phyloP scores from a whole-genome alignment of 441 rosid species.

The Jatropha multifida region DNA sequence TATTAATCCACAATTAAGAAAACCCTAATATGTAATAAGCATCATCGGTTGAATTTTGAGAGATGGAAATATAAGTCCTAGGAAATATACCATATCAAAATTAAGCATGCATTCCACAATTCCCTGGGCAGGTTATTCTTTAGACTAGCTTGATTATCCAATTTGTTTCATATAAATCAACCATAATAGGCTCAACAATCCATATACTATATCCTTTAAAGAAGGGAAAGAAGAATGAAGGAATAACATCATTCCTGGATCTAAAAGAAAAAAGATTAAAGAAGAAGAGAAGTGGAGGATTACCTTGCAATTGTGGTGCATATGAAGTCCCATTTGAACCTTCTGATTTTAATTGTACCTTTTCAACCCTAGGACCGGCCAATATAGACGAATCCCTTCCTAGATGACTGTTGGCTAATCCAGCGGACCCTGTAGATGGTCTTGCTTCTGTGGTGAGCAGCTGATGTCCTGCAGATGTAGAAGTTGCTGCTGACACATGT shows the following conservation, averaged over 20 bases:
- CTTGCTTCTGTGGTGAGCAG: constrained; percentile 42
- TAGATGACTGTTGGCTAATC: constrained; percentile 39
- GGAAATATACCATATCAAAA: not conserved
- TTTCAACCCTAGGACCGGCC: constrained; percentile 46
- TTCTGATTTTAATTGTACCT: constrained; percentile 44
- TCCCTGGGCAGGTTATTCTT: not conserved
- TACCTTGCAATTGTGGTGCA: constrained; percentile 51
- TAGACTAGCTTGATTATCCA: not conserved
- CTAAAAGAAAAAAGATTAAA: not conserved
- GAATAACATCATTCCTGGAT: not conserved
- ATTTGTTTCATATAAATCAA: not conserved
- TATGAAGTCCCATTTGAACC: constrained; percentile 47
- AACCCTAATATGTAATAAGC: not conserved
- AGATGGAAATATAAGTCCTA: not conserved
- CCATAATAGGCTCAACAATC: not conserved
- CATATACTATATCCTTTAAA: not conserved
- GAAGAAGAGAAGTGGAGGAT: constrained; percentile 2
- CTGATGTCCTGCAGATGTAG: constrained; percentile 41
- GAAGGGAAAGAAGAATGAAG: not conserved
- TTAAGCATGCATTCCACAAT: not conserved
- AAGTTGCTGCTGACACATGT: constrained; percentile 39
- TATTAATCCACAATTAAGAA: not conserved
- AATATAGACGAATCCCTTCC: constrained; percentile 48
- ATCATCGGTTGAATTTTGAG: not conserved
- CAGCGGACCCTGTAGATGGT: constrained; percentile 35